Evolutionary conservation across 805 yeast genomes (phyloP).

Genomic region (Cyberlindnera subsufficiens): DNA sequence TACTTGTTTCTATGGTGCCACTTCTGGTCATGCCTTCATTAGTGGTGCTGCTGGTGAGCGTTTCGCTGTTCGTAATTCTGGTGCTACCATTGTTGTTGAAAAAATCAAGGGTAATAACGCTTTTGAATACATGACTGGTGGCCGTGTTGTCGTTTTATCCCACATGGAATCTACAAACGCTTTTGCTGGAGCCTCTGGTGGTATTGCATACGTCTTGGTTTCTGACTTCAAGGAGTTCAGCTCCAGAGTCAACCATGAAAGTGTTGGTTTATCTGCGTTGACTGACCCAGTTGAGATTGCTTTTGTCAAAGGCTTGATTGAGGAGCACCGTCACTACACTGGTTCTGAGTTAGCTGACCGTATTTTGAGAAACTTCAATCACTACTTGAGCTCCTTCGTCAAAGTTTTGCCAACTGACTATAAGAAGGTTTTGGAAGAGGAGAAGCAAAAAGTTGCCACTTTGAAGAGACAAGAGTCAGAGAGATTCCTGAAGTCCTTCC

Average conservation of each 20-base stretch:
- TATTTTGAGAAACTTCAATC: conserved; percentile 79
- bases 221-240: conserved; percentile 84
- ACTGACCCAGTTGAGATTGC: conserved; percentile 91
- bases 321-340: conserved; percentile 94
- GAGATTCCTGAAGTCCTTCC: conserved; percentile 60
- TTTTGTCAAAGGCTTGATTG: conserved; percentile 84
- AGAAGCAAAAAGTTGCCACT: conserved; percentile 60
- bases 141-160: conserved; percentile 91
- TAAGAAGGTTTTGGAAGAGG: conserved; percentile 80
- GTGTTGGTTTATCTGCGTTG: conserved; percentile 73
- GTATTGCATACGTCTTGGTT: conserved; percentile 94
- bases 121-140: conserved; percentile 99
- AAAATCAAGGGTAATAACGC: conserved; percentile 96
- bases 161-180: conserved; percentile 84
- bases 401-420: conserved; percentile 92
- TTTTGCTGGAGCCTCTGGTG: conserved; percentile 98
- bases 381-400: conserved; percentile 82
- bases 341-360: conserved; percentile 85
- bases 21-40: conserved; percentile 89
- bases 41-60: conserved; percentile 98
- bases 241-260: conserved; percentile 71
- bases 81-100: conserved; percentile 95
- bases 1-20: conserved; percentile 97
- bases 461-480: conserved; percentile 51
- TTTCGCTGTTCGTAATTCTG: conserved; percentile 97